Evolutionary conservation across 1,139 yeast genomes (phyloP).

Genomic region (Saccharomyces hybrid): DNA sequence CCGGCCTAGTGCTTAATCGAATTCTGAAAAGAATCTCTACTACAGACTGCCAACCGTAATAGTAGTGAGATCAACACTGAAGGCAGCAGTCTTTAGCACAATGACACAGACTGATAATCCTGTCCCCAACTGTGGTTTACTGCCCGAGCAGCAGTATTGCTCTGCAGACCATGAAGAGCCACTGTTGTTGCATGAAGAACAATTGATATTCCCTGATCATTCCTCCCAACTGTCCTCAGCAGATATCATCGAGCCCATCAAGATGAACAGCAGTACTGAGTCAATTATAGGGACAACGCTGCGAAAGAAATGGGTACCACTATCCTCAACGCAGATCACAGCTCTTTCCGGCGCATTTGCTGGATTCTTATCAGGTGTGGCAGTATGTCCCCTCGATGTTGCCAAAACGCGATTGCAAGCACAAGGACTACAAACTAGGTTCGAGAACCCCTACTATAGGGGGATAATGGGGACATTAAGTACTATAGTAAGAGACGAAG

Average conservation of each 20-base stretch:
- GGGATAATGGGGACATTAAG: conserved; percentile 57
- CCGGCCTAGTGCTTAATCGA: background rate
- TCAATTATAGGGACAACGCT: background rate
- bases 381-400: conserved; percentile 90
- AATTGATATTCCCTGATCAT: conserved; percentile 4
- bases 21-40: background rate
- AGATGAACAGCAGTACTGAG: background rate
- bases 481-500: conserved; percentile 67
- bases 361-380: conserved; percentile 82
- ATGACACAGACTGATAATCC: background rate
- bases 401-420: conserved; percentile 93
- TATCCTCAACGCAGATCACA: conserved; percentile 31
- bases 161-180: background rate
- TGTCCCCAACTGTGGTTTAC: background rate
- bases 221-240: conserved; percentile 5
- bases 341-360: conserved; percentile 84
- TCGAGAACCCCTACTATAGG: conserved; percentile 34
- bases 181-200: background rate
- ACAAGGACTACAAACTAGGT: conserved; percentile 46
- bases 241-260: conserved; percentile 3
- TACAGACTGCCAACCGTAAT: background rate
- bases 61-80: background rate
- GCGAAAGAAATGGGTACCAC: background rate
- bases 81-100: background rate
- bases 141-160: background rate